Conservation (phyloP, 306 rosid genomes). For the Malus asiatica region DNA sequence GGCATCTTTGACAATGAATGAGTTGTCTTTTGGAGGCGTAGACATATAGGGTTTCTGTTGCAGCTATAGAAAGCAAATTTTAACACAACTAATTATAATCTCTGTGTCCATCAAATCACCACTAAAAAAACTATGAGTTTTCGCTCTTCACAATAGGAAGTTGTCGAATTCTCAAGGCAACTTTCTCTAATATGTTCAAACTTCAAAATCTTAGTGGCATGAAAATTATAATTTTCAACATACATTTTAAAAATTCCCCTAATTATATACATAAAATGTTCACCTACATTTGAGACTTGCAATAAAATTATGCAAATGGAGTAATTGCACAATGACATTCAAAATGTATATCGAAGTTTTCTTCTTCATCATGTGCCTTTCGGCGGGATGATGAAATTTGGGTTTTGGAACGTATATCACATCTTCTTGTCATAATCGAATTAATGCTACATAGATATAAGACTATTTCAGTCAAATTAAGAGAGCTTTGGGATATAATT, state of each 20-base stretch:
- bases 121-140: background rate
- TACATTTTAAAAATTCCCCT: background rate
- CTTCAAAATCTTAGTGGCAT: background rate
- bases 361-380: background rate
- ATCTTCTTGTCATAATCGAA: slow-evolving; percentile 1
- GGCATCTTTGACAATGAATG: slow-evolving; percentile 13
- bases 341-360: background rate
- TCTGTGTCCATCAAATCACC: background rate
- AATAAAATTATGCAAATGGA: background rate
- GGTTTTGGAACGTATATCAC: background rate
- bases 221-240: background rate
- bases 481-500: background rate
- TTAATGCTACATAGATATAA: too few relatives aligned
- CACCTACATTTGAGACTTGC: background rate
- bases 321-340: background rate
- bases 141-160: background rate
- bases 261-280: background rate
- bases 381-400: background rate
- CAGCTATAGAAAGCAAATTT: background rate
- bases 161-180: background rate
- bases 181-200: background rate
- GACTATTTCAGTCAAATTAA: background rate
- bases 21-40: background rate
- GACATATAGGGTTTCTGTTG: background rate
- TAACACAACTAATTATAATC: background rate